A percentile compares a stretch with the other conserved stretches of the same genome.
Conservation (phyloP, 2,329 filamentous ascomycete species). For the Exserohilum rostratum region DNA sequence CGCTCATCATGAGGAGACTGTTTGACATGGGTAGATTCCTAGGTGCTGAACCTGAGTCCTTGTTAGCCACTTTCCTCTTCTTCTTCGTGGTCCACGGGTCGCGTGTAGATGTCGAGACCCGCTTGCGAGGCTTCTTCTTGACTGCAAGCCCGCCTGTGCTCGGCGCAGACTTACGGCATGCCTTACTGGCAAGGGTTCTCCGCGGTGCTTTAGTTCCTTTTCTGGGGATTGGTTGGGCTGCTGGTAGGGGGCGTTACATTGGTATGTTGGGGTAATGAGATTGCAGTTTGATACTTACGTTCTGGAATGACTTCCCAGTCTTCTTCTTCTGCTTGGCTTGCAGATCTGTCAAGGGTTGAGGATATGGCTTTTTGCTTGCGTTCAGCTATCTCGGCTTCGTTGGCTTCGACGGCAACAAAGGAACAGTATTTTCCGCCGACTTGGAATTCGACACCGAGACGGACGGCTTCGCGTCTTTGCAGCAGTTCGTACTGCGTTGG, state of each 20-base stretch:
- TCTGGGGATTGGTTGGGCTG: not conserved
- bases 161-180: constrained; percentile 1
- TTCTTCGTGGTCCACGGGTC: not conserved
- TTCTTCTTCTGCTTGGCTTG: not conserved
- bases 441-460: constrained; percentile 7
- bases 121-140: not conserved
- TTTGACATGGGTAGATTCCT: no score
- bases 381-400: not conserved
- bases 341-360: not conserved
- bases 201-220: not conserved
- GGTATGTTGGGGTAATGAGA: no score
- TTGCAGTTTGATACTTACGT: not conserved
- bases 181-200: not conserved
- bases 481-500: not conserved
- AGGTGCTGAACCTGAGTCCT: not conserved
- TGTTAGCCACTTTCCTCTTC: not conserved
- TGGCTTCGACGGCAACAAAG: constrained; percentile 7
- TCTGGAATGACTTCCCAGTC: constrained; percentile 3
- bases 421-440: constrained; percentile 10
- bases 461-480: constrained; percentile 4
- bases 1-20: no score
- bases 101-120: not conserved
- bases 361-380: not conserved
- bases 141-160: not conserved
- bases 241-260: not conserved